A percentile compares a stretch with the other conserved stretches of the same genome.
phyloP scores from a whole-genome alignment of 306 rosid species.

The Glycyrrhiza uralensis region DNA sequence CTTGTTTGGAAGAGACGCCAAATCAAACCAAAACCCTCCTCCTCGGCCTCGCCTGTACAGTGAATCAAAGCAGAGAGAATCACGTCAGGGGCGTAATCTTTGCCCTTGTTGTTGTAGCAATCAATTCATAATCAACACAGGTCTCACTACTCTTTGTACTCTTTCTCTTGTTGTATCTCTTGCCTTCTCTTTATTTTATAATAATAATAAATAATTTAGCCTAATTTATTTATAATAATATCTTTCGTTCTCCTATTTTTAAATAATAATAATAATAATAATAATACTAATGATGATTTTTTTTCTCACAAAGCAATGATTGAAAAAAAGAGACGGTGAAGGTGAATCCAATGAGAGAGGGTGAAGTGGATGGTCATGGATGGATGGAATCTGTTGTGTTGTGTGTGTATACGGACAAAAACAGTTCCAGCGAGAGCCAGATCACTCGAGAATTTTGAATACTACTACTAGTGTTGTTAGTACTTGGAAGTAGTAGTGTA shows the following conservation, averaged over 20 bases:
- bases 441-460: not conserved
- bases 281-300: too few relatives aligned
- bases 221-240: too few relatives aligned
- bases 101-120: not conserved
- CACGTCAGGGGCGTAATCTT: not conserved
- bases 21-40: not conserved
- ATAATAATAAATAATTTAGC: too few relatives aligned
- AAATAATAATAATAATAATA: too few relatives aligned
- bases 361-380: not conserved
- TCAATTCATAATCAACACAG: not conserved
- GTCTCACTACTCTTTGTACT: not conserved
- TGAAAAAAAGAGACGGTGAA: not conserved
- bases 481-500: too few relatives aligned
- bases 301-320: not conserved
- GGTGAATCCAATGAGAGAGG: not conserved
- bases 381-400: constrained; percentile 1
- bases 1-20: not conserved
- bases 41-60: not conserved
- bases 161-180: not conserved
- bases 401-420: not conserved
- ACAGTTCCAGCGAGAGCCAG: constrained; percentile 18
- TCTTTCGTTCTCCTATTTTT: too few relatives aligned
- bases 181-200: not conserved
- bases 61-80: not conserved
- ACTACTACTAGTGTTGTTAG: too few relatives aligned